A percentile compares a stretch with the other conserved stretches of the same genome.
These are phyloP conservation scores for Sechiopsis laciniata DNA, from an alignment of 306 rosid species.

Conservation along the genomic window DNA sequence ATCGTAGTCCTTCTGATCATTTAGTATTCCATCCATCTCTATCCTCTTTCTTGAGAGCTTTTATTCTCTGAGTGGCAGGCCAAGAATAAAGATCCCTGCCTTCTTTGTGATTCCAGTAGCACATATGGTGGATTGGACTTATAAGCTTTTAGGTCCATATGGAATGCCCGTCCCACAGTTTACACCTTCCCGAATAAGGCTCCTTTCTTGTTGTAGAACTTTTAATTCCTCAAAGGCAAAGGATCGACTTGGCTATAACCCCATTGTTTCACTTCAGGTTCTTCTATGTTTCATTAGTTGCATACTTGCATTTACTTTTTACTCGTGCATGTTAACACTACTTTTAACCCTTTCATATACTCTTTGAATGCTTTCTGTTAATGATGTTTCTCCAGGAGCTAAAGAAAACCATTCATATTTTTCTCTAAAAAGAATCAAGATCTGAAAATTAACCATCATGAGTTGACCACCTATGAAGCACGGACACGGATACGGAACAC, in stretches of 20 bases:
- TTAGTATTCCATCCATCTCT: constrained; percentile 18
- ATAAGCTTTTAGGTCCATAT: constrained; percentile 78
- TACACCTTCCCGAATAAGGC: constrained; percentile 91
- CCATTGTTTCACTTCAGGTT: constrained; percentile 79
- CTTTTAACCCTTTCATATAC: background rate
- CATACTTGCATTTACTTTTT: constrained; percentile 13
- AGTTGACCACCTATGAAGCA: too few relatives aligned
- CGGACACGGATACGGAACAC: too few relatives aligned
- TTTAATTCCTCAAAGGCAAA: constrained; percentile 83
- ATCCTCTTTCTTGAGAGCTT: constrained; percentile 24
- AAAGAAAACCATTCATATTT: constrained; percentile 6
- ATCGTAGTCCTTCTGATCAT: background rate
- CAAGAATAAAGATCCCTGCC: constrained; percentile 77
- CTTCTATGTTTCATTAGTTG: constrained; percentile 23
- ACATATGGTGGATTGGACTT: constrained; percentile 67
- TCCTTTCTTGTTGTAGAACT: constrained; percentile 77
- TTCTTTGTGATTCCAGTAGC: constrained; percentile 78
- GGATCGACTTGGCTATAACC: constrained; percentile 67
- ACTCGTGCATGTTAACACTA: background rate
- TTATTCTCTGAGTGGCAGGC: constrained; percentile 62
- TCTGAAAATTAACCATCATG: too few relatives aligned
- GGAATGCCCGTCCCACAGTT: constrained; percentile 97
- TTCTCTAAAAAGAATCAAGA: background rate
- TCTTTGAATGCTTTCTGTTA: background rate
- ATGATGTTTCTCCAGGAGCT: background rate